A percentile compares a stretch with the other conserved stretches of the same genome.
Conservation (phyloP, 495 filamentous ascomycete genomes). For the Trichoderma gamsii region DNA sequence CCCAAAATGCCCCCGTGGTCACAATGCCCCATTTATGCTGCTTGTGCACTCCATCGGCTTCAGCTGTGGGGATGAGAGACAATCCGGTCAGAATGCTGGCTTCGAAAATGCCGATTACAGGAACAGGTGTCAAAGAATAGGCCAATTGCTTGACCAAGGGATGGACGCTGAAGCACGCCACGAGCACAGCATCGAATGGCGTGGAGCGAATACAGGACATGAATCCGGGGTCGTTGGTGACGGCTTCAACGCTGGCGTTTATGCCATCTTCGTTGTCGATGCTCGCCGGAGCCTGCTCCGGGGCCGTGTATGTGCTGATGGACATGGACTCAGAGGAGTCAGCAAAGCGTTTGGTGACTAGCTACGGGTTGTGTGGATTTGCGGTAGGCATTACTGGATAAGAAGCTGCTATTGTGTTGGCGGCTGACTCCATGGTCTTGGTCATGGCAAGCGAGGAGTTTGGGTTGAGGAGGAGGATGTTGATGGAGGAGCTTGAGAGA, state of each 20-base stretch:
- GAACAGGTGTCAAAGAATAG: conserved; percentile 35
- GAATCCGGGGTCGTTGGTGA: conserved; percentile 44
- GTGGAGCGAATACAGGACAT: conserved; percentile 28
- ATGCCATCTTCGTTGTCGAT: conserved; percentile 62
- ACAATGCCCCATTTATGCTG: conserved; percentile 78
- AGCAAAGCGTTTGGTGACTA: not conserved
- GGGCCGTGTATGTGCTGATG: conserved; percentile 48
- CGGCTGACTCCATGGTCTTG: conserved; percentile 57
- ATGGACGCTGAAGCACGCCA: conserved; percentile 87
- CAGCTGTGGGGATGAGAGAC: conserved; percentile 29
- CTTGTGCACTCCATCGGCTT: conserved; percentile 17
- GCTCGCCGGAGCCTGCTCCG: conserved; percentile 45
- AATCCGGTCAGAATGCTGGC: conserved; percentile 60
- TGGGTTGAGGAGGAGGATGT: conserved; percentile 82
- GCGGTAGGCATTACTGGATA: not conserved
- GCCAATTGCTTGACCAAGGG: conserved; percentile 56
- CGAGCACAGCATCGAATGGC: conserved; percentile 66
- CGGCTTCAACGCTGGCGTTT: conserved; percentile 42
- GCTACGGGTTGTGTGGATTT: not conserved
- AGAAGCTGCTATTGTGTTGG: conserved; percentile 40
- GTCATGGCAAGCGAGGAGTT: conserved; percentile 87
- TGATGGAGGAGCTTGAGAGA: conserved; percentile 22
- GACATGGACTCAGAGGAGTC: conserved; percentile 29
- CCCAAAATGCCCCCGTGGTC: conserved; percentile 80
- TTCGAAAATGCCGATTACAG: conserved; percentile 83